Conservation (phyloP, 805 yeast genomes). For the Wickerhamiella occidentalis region DNA sequence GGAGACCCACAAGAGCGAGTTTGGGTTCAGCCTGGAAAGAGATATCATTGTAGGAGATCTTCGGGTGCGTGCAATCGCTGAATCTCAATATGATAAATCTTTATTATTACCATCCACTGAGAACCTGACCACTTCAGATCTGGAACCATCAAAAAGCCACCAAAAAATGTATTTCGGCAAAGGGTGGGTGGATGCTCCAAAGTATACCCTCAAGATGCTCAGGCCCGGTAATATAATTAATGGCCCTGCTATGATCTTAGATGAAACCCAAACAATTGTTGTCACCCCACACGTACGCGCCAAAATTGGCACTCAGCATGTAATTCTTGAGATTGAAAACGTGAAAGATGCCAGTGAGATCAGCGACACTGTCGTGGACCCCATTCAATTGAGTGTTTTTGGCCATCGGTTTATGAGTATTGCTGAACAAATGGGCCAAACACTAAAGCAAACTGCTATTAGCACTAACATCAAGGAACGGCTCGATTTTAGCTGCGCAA, state of each 20-base stretch:
- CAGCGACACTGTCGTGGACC: constrained; percentile 36
- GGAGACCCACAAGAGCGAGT: constrained; percentile 51
- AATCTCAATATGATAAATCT: constrained; percentile 22
- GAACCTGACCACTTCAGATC: too few relatives aligned
- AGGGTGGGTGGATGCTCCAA: constrained; percentile 39
- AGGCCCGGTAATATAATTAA: constrained; percentile 38
- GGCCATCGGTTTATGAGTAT: constrained; percentile 81
- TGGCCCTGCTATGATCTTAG: constrained; percentile 73
- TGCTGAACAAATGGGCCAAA: constrained; percentile 82
- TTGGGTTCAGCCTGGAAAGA: constrained; percentile 55
- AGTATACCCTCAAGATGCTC: constrained; percentile 45
- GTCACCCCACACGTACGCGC: constrained; percentile 53
- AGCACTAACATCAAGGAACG: constrained; percentile 77
- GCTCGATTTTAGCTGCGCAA: constrained; percentile 73
- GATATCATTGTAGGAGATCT: constrained; percentile 58
- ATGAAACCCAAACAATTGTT: constrained; percentile 69
- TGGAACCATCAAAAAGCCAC: neutral
- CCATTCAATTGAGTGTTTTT: constrained; percentile 61
- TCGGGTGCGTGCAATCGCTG: constrained; percentile 64
- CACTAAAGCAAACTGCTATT: constrained; percentile 66
- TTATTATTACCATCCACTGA: constrained; percentile 10
- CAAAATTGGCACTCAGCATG: constrained; percentile 45
- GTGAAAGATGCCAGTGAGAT: constrained; percentile 11
- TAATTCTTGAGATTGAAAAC: constrained; percentile 35
- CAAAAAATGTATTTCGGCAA: constrained; percentile 48